Percentiles rank a stretch among this genome's conserved stretches.
Evolutionary conservation across 495 filamentous ascomycete species (phyloP).

Genomic region (Penicillium argentinense): DNA sequence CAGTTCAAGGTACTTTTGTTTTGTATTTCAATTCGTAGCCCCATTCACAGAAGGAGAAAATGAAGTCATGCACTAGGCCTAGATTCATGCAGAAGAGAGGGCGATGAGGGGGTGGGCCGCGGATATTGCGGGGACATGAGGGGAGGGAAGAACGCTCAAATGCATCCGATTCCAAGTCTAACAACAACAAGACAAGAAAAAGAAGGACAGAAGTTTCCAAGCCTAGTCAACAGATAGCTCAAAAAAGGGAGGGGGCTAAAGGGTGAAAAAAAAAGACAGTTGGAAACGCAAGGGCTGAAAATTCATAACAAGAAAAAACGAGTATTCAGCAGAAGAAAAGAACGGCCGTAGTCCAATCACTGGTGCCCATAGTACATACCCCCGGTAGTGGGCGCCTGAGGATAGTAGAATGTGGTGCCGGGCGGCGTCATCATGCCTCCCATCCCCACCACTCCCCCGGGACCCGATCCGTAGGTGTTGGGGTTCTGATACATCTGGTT

Average conservation of each 20-base stretch:
- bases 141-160: conserved; percentile 38
- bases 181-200: conserved; percentile 13
- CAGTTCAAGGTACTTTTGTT: conserved; percentile 7
- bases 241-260: conserved; percentile 10
- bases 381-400: conserved; percentile 44
- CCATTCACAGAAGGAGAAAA: conserved; percentile 11
- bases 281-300: conserved; percentile 7
- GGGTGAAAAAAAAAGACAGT: conserved; percentile 7
- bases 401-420: conserved; percentile 73
- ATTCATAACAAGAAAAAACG: conserved; percentile 11
- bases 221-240: no score
- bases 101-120: conserved; percentile 17
- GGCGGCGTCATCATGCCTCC: conserved; percentile 78
- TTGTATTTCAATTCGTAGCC: conserved; percentile 22
- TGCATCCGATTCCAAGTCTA: conserved; percentile 37
- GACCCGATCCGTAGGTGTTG: conserved; percentile 48
- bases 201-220: conserved; percentile 14
- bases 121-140: conserved; percentile 22
- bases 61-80: conserved; percentile 20
- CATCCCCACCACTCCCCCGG: conserved; percentile 65
- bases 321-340: conserved; percentile 6
- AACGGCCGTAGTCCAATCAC: conserved; percentile 30
- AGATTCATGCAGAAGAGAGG: conserved; percentile 9
- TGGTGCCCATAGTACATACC: conserved; percentile 66
- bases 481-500: conserved; percentile 60